A percentile compares a stretch with the other conserved stretches of the same genome.
These are phyloP conservation scores for Xylaria arbuscula DNA, from an alignment of 2,329 filamentous ascomycete species.

Conservation along the genomic window DNA sequence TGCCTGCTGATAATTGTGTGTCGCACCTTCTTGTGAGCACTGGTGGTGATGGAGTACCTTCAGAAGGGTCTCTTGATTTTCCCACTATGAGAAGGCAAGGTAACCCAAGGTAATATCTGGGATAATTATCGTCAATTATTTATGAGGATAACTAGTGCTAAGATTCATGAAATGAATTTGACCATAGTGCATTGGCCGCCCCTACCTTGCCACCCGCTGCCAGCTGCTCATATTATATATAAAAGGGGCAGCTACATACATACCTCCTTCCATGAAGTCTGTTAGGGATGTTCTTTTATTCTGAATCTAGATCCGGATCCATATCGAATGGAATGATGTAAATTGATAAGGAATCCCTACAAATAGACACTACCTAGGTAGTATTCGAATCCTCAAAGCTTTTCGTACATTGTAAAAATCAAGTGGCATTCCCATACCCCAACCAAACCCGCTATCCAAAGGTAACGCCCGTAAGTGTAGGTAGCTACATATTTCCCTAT, in stretches of 20 bases:
- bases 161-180: background rate
- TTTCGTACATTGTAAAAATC: background rate
- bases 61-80: background rate
- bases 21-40: too few species aligned
- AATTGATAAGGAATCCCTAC: too few species aligned
- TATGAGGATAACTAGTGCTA: background rate
- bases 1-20: background rate
- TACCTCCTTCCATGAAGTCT: background rate
- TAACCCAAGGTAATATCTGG: too few species aligned
- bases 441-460: background rate
- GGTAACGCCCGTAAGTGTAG: background rate
- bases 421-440: background rate
- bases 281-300: background rate
- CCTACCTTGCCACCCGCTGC: constrained; percentile 12
- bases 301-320: too few species aligned
- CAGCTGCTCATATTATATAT: constrained; percentile 3
- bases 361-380: too few species aligned
- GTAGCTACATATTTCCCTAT: background rate
- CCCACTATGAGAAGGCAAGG: background rate
- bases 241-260: background rate
- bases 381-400: background rate
- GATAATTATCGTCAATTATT: background rate
- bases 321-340: too few species aligned
- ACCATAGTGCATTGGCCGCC: background rate
- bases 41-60: too few species aligned